Base-by-base conservation (phyloP, 139 green algal species). In the Nannochloris sp. region DNA sequence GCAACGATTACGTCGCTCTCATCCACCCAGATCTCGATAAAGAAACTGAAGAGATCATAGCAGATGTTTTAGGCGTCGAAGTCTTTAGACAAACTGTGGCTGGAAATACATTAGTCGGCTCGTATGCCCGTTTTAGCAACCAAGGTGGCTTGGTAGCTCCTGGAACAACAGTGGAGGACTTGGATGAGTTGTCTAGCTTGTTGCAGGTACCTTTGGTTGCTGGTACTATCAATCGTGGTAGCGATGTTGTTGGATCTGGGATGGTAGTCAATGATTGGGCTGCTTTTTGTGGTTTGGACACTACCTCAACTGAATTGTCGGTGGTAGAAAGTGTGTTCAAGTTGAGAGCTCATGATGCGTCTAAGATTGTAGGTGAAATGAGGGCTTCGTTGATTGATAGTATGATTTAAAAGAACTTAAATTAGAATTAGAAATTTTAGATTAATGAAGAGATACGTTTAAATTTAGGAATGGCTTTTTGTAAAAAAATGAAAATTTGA, bases 1-100 rank as follows among this genome's bases (percentile, higher is more conserved):
- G 86, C 81, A 99, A 99, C 68, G 95, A 99, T 77, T 99, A 99
- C 54, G 91, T 97, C 7, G 90, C 90, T 14, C 73, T 99, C 36
- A 89, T 99, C 25, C 95, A 99, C 73, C 91, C 92, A 0, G 94
- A 99, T 80, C 81, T 99, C 7, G 95, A 99, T 74, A 83, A 73
- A 59, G 91, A 97, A 64, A 97, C 91, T 8, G 91, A 97, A 75
- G 89, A 96, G 48, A 80, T 96, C 25, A 70, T 95, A 44, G 77
- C 88, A 12, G 95, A 99, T 81, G 90, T 98, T 67, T 78, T 99
- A 62, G 95, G 95, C 14, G 91, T 99, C 54, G 95, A 99, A 81
- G 95, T 98, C 10, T 99, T 99, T 78, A 81, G 93, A n/a, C 90
- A 98, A 60, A 95, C 84, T 2, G 83, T 99, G 14, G 95, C 93